Evolutionary conservation across 2,329 filamentous ascomycete species (phyloP), one percentile per base, ranked within the genome.

Genomic region (Nannizzia gypsea): DNA sequence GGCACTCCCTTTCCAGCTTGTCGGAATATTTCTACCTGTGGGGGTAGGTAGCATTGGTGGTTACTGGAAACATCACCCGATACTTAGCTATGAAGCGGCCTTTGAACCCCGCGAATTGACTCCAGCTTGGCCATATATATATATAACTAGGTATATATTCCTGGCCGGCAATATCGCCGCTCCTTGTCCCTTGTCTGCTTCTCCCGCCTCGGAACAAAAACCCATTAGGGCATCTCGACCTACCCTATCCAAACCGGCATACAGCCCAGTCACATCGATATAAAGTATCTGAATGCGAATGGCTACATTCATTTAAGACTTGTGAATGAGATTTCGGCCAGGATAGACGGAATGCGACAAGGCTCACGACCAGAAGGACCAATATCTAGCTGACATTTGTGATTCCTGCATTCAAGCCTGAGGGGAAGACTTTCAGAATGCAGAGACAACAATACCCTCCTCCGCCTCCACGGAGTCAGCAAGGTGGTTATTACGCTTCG

Each of bases 61-160:
- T 15, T n/a, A 20, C 17, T 54, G 31, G 38, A 36, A 55, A 56
- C 6, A 38, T 11, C 34, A 42, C 24, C 54, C 34, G 38, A 42
- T 17, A 36, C 9, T 36, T 36, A 36, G 13, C 9, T 36, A 56
- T 24, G 22, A 56, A 40, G 54, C 40, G 54, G 34, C 28, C 22
- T 56, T 56, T 56, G 54, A 34, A 42, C 54, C 54, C 38, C 54
- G 54, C 38, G 54, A 42, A 56, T 42, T 56, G 54, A 56, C 54
- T 56, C 22, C 38, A 42, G 54, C 54, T 40, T 11, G 38, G 9
- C 54, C 54, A 54, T 54, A 50, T 50, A 50, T 50, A 42, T 42
- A 42, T 17, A 36, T 36, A 36, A 17, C 50, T 26, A 26, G 50
- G 50, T n/a, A 6, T 11, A 36, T 36, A 36, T 36, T 36, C 31